Percentiles rank a stretch among this genome's conserved stretches.
Conservation (phyloP, 2,329 filamentous ascomycete genomes). For the Reticulascus tulasneorum region DNA sequence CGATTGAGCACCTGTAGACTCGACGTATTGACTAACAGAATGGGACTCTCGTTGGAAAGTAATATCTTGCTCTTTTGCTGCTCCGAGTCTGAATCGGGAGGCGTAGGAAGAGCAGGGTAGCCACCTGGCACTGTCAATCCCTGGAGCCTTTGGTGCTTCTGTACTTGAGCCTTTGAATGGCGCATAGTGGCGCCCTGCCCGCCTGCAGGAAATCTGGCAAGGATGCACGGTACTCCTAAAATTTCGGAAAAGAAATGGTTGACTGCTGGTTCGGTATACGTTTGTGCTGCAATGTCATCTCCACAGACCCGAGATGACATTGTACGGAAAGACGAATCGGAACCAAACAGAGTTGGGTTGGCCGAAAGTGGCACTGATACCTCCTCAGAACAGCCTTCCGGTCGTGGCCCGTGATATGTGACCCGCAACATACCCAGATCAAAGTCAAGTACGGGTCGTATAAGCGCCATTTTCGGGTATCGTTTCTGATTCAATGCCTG, state of each 20-base stretch:
- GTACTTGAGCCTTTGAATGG: slow-evolving; percentile 67
- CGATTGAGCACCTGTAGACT: slow-evolving; percentile 77
- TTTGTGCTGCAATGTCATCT: slow-evolving; percentile 66
- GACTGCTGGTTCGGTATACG: slow-evolving; percentile 63
- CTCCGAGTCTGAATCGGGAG: slow-evolving; percentile 55
- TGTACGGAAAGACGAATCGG: slow-evolving; percentile 30
- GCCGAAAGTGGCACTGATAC: slow-evolving; percentile 62
- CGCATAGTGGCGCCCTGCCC: slow-evolving; percentile 56
- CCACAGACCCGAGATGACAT: slow-evolving; percentile 73
- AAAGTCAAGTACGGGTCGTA: slow-evolving; percentile 73
- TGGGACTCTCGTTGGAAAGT: slow-evolving; percentile 90
- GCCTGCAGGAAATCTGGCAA: slow-evolving; percentile 78
- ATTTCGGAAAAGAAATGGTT: slow-evolving; percentile 73
- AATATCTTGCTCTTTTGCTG: slow-evolving; percentile 54
- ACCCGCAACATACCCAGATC: slow-evolving; percentile 62
- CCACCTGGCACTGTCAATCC: slow-evolving; percentile 47
- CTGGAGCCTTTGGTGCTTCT: slow-evolving; percentile 45
- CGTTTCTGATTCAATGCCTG: slow-evolving; percentile 84
- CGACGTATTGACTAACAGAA: slow-evolving; percentile 75
- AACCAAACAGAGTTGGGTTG: slow-evolving; percentile 55
- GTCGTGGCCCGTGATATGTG: slow-evolving; percentile 35
- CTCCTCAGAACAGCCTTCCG: slow-evolving; percentile 23
- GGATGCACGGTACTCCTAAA: slow-evolving; percentile 73
- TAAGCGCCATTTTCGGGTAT: slow-evolving; percentile 80
- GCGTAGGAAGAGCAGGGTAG: slow-evolving; percentile 48